phyloP scores from a whole-genome alignment of 768 basidiomycete species.

The Sutorius australiensis region DNA sequence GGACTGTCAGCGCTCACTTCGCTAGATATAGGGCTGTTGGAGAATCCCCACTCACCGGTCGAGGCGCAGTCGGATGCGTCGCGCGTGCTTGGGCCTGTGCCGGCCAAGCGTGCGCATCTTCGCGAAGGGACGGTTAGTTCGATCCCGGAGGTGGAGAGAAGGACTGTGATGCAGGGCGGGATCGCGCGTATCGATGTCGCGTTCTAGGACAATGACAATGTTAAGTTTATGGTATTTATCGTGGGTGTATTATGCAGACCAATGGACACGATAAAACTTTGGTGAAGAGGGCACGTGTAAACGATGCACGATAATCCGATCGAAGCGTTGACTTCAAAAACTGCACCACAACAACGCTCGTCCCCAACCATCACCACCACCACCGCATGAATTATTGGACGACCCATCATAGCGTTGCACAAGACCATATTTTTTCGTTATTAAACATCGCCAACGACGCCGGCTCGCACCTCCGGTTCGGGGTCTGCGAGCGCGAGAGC shows the following conservation, averaged over 20 bases:
- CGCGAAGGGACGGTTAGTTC: conserved; percentile 16
- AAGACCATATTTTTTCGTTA: too few relatives aligned
- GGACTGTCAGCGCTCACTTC: conserved; percentile 21
- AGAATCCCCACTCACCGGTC: conserved; percentile 24
- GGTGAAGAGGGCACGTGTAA: conserved; percentile 10
- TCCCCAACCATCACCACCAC: not conserved
- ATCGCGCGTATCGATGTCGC: conserved; percentile 27
- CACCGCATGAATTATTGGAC: too few relatives aligned
- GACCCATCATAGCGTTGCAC: too few relatives aligned
- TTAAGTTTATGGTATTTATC: conserved; percentile 21
- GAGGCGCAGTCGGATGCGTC: conserved; percentile 3
- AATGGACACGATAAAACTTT: too few relatives aligned
- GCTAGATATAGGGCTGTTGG: conserved; percentile 11
- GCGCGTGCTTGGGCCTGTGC: not conserved
- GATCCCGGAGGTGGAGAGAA: conserved; percentile 22
- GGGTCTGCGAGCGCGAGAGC: not conserved
- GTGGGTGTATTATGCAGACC: not conserved
- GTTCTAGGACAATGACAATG: conserved; percentile 12
- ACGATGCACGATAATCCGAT: conserved; percentile 23
- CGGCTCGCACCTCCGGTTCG: not conserved
- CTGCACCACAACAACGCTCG: not conserved
- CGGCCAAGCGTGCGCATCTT: conserved; percentile 19
- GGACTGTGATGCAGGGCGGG: conserved; percentile 17
- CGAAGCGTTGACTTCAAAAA: conserved; percentile 10
- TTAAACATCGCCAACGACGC: not conserved